Percentiles rank a stretch among this genome's conserved stretches.
Conservation (phyloP, 192 early-diverging fungal genomes). For the Backusella parvicylindrica region DNA sequence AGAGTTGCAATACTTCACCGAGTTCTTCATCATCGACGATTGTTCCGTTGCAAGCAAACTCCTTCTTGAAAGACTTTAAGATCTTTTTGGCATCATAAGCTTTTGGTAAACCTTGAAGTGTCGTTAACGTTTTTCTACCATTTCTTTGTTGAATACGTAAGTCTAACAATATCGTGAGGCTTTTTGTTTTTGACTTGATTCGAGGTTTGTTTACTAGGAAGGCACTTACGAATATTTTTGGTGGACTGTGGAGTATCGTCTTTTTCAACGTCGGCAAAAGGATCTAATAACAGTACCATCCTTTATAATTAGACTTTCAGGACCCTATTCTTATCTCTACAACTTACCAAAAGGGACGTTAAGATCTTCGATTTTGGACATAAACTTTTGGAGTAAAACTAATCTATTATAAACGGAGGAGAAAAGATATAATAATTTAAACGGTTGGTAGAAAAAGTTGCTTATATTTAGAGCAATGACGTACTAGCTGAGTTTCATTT, state of each 20-base stretch:
- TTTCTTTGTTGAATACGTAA: conserved; percentile 96
- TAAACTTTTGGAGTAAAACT: neutral
- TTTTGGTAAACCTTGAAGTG: conserved; percentile 83
- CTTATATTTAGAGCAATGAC: neutral
- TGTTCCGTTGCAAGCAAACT: conserved; percentile 93
- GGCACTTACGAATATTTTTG: conserved; percentile 44
- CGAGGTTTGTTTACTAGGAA: neutral
- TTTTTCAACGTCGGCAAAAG: conserved; percentile 41
- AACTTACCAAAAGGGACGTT: conserved; percentile 24
- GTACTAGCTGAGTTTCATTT: neutral
- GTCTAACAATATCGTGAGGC: conserved; percentile 51
- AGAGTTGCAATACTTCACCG: conserved; percentile 87
- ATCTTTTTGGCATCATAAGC: conserved; percentile 85
- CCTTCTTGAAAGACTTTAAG: conserved; percentile 94
- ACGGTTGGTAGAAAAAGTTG: neutral
- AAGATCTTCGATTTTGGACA: conserved; percentile 28
- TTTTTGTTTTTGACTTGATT: neutral
- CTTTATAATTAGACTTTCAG: neutral
- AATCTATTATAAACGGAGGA: neutral
- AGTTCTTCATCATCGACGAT: conserved; percentile 86
- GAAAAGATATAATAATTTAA: neutral
- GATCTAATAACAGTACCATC: conserved; percentile 14
- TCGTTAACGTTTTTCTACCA: conserved; percentile 93
- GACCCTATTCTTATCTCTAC: neutral
- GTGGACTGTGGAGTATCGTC: conserved; percentile 25